A percentile compares a stretch with the other conserved stretches of the same genome.
Evolutionary conservation across 129 eudicot species (phyloP).

Genomic region (Chrysanthemum lavandulifolium): DNA sequence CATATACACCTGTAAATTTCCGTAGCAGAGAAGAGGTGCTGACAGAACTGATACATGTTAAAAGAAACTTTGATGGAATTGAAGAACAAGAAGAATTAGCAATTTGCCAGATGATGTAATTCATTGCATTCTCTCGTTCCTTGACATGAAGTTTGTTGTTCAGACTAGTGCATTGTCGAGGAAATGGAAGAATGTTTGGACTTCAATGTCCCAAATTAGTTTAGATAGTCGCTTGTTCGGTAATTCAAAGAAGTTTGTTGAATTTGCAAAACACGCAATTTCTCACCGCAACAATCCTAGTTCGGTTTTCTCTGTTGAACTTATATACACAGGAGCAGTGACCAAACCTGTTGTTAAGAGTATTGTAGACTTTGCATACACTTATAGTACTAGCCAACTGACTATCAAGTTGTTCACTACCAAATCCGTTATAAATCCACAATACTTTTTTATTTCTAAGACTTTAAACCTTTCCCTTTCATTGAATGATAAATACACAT

Average conservation of each 20-base stretch:
- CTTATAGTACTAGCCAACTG: not conserved
- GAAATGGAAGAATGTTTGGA: not conserved
- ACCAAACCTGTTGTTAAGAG: not conserved
- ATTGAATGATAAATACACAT: not conserved
- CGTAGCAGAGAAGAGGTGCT: too few species aligned
- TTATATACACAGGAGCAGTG: not conserved
- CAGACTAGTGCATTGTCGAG: not conserved
- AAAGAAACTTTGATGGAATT: not conserved
- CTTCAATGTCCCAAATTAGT: not conserved
- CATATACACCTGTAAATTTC: too few species aligned
- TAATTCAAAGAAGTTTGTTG: not conserved
- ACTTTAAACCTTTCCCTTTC: not conserved
- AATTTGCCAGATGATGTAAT: not conserved
- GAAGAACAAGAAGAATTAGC: not conserved
- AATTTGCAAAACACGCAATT: not conserved
- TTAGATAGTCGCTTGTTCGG: not conserved
- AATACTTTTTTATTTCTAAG: too few species aligned
- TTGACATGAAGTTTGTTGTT: conserved; percentile 20
- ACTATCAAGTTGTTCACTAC: not conserved
- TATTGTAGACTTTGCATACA: not conserved
- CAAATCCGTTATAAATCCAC: not conserved
- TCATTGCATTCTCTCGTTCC: not conserved
- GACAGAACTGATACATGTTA: too few species aligned
- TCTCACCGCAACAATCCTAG: not conserved
- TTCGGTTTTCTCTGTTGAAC: too few species aligned